Evolutionary conservation across 2,329 filamentous ascomycete species (phyloP).

Genomic region (Davidsoniella eucalypti): DNA sequence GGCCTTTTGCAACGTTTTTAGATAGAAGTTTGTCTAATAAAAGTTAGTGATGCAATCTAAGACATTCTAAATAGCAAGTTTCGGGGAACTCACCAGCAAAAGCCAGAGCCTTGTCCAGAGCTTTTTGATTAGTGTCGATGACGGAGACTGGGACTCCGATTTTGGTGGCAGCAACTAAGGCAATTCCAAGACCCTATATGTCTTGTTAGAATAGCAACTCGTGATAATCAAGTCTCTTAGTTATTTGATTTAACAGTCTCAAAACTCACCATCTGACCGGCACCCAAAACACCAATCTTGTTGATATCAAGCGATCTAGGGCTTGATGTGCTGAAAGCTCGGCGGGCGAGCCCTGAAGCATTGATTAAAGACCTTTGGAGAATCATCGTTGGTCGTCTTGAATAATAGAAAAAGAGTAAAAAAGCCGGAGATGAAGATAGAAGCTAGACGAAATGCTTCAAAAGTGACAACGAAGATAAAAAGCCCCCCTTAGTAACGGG

Average conservation of each 20-base stretch:
- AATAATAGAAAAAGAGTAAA: conserved; percentile 5
- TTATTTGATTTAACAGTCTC: background rate
- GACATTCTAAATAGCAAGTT: background rate
- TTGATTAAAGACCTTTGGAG: background rate
- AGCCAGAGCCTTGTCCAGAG: conserved; percentile 73
- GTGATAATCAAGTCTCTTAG: background rate
- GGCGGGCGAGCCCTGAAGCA: conserved; percentile 17
- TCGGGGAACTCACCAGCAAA: conserved; percentile 53
- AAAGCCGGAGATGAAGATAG: conserved; percentile 12
- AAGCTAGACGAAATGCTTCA: background rate
- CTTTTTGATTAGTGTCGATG: conserved; percentile 68
- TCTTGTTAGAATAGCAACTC: conserved; percentile 13
- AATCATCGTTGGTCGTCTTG: conserved; percentile 5
- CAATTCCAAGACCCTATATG: conserved; percentile 75
- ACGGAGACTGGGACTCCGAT: conserved; percentile 72
- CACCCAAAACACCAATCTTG: conserved; percentile 78
- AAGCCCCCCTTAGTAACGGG: background rate
- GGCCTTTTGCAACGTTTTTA: conserved; percentile 81
- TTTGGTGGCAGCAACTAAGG: conserved; percentile 75
- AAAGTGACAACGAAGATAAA: background rate
- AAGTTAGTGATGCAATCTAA: background rate
- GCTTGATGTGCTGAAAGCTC: conserved; percentile 54
- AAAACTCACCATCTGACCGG: conserved; percentile 75
- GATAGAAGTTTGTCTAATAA: conserved; percentile 67
- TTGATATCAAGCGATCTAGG: conserved; percentile 53